Evolutionary conservation across 129 eudicot genomes (phyloP), one percentile per base, ranked within the genome.

Genomic region (Arctium lappa): DNA sequence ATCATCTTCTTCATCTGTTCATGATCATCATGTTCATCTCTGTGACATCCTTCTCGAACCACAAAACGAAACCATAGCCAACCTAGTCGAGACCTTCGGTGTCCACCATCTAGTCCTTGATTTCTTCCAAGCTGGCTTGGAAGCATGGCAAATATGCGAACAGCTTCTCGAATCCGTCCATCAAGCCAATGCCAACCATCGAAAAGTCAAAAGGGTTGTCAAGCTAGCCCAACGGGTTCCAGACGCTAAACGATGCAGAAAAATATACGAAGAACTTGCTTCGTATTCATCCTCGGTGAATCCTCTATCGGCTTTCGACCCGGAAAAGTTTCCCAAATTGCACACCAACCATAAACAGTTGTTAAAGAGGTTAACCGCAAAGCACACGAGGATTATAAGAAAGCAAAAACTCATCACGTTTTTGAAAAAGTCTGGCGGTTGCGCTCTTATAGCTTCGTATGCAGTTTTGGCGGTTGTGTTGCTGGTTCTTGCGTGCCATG

Each of bases 61-160:
- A 7, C 88, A 81, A 34, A 88, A 75, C 72, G 96, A 91, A 83
- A 80, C 90, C 79, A 74, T 92, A 66, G n/a, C 50, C 1, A 80
- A 89, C 46, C 50, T 91, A 9, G 60, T 76, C 34, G 73, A 88
- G 39, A 69, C 79, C 79, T 78, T 81, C 44, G 38, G 89, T 27
- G 75, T 86, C 29, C 87, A 91, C 37, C 88, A 80, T 44, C 88
- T 88, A n/a, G 88, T 94, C 48, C 15, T 86, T 27, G 86, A 85
- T 48, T 92, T 88, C 87, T 92, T 92, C 37, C 63, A 84, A 38
- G 85, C 86, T 1, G 89, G 90, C 78, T 66, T 86, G 29, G 92
- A 92, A 66, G 91, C 97, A 34, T 79, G 89, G 83, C 86, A 46
- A 36, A 40, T 79, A 33, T 92, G 93, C n/a, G 98, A 92, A 84